Base-by-base conservation (phyloP, 331 rosid species). In the Malus hybrid region DNA sequence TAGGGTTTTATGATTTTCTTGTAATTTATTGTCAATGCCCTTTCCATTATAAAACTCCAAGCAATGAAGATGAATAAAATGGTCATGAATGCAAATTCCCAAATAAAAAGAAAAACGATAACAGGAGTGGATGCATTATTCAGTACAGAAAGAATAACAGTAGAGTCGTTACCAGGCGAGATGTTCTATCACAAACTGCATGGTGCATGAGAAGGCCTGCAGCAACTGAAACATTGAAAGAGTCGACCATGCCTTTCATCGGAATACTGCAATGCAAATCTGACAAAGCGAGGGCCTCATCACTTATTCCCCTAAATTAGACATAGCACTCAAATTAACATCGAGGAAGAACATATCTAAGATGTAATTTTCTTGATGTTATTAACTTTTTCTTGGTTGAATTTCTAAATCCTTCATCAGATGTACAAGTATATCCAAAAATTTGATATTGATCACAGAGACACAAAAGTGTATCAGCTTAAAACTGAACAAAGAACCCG, bases 131-230 rank as follows among this genome's bases (percentile, higher is more conserved):
- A 34, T 55, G 65, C 8, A 71, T 55, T 55, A 9, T 54, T 31
- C 32, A 18, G 34, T 52, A 28, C 33, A 65, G 4, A n/a, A 34
- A 3, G 39, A 28, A 29, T 3, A 19, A 9, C 54, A 20, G 39
- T 32, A 36, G 1, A 39, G 24, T 66, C 62, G 70, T 90, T 91
- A 90, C 99, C 96, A 78, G 81, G 29, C 92, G 92, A 67, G 92
- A 83, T 57, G 85, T 86, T 77, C 97, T 84, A 80, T 94, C 88
- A 73, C 87, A 85, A 79, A 94, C 96, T 73, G 97, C 96, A 46
- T 94, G 97, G 86, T 94, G 99, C 97, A 92, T 90, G 78, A 92
- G 88, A 81, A 94, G 85, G 80, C 97, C 96, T 7, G 97, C 97
- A 64, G 97, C 99, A 81, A 94, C 99, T 27, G 97, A 92, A 77